phyloP scores from a whole-genome alignment of 1,284 basidiomycete genomes.

The Rhodotorula sp. region DNA sequence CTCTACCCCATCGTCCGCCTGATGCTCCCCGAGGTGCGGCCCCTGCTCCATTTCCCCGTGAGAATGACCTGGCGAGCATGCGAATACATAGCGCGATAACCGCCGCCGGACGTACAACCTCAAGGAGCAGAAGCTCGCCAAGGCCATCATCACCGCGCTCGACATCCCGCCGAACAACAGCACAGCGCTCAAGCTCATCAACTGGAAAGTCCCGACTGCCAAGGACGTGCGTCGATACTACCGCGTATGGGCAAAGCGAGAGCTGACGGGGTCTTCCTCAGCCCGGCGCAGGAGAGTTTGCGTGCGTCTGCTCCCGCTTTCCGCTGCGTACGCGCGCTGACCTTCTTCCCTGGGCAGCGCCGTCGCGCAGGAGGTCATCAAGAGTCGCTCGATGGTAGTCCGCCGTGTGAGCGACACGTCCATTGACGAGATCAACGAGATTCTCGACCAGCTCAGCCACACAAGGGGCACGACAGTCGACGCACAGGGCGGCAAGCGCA shows the following conservation, averaged over 20 bases:
- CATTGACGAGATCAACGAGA: constrained; percentile 74
- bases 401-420: constrained; percentile 65
- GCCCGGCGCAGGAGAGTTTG: constrained; percentile 15
- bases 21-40: constrained; percentile 55
- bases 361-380: constrained; percentile 79
- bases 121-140: constrained; percentile 88
- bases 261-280: not conserved
- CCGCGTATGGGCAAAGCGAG: fast-evolving
- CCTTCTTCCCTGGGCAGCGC: constrained; percentile 22
- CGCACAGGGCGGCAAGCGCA: constrained; percentile 45
- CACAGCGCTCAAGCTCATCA: constrained; percentile 70
- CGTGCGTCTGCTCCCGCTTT: constrained; percentile 18
- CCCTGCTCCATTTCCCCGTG: not conserved
- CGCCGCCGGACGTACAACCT: constrained; percentile 85
- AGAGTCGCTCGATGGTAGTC: constrained; percentile 77
- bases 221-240: constrained; percentile 59
- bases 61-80: no score
- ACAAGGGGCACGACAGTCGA: not conserved
- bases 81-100: constrained; percentile 70
- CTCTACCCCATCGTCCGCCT: constrained; percentile 56
- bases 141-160: constrained; percentile 83
- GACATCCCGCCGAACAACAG: constrained; percentile 74
- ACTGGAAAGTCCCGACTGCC: constrained; percentile 81
- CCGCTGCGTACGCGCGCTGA: constrained; percentile 55
- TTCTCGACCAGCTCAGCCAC: constrained; percentile 68